Percentiles rank a stretch among this genome's conserved stretches.
Conservation (phyloP, 2,329 filamentous ascomycete species). For the Didymella segeticola region DNA sequence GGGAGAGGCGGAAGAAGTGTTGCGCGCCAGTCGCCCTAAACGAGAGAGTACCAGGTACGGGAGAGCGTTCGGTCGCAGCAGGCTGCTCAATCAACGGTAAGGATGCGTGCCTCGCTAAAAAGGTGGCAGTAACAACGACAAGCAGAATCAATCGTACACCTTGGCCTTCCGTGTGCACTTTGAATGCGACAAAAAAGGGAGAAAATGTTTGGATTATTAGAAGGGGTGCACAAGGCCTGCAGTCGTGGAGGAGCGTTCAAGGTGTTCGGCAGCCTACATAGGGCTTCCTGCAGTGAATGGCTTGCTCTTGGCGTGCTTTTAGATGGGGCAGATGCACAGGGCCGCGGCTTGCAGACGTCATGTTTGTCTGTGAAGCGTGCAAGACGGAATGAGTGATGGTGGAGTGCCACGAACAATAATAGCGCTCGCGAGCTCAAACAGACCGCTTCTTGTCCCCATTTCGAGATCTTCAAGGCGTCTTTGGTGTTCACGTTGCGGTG, state of each 20-base stretch:
- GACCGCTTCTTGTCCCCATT: not conserved
- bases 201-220: not conserved
- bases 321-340: slow-evolving; percentile 7
- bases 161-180: slow-evolving; percentile 5
- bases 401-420: not conserved
- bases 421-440: not conserved
- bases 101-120: slow-evolving; percentile 44
- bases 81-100: slow-evolving; percentile 21
- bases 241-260: slow-evolving; percentile 3
- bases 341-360: slow-evolving; percentile 14
- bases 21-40: slow-evolving; percentile 32
- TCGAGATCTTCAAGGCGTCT: not conserved
- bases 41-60: slow-evolving; percentile 19
- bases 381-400: not conserved
- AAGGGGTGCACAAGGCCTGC: slow-evolving; percentile 10
- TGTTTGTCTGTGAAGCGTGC: slow-evolving; percentile 7
- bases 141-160: slow-evolving; percentile 1
- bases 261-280: slow-evolving; percentile 11
- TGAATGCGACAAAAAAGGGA: slow-evolving; percentile 2
- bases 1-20: slow-evolving; percentile 4
- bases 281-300: slow-evolving; percentile 11
- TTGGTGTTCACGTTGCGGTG: not conserved
- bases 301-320: slow-evolving; percentile 12
- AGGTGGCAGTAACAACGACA: slow-evolving; percentile 37
- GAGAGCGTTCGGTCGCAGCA: slow-evolving; percentile 25